Base-by-base conservation (phyloP, 1,139 yeast species). In the Kodamaea alishanica region DNA sequence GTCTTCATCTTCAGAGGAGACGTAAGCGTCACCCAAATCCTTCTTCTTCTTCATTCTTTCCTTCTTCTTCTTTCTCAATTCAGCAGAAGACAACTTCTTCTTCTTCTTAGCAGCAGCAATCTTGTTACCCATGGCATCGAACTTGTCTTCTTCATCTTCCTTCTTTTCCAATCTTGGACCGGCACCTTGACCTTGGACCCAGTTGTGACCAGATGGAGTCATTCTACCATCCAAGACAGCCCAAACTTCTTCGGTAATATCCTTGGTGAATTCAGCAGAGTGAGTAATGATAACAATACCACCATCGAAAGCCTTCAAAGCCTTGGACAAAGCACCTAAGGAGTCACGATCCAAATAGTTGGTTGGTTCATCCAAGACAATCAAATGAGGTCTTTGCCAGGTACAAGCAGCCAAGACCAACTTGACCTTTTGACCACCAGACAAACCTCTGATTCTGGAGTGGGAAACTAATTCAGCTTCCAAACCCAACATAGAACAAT, bases 1-100 rank as follows among this genome's bases (percentile, higher is more conserved):
- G 45, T 60, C 66, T 45, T 90, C 97, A 42, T 84, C 95, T 61
- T 89, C 97, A 54, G 95, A 85, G 55, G 97, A 90, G 57, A 89
- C 96, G 70, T 92, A 92, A 70, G 95, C 97, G 67, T 92, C 98
- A 81, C 97, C 97, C 70, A 89, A 75, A 73, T 85, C 96, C 95
- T 92, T 92, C 97, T 92, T 92, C 94, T 90, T 92, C 87, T 86
- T 88, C 97, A 92, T 90, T 84, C 98, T 89, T 79, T 92, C 98
- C 96, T 92, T 92, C 97, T 92, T 92, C 96, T 92, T 92, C 96
- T 92, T 92, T 83, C 98, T 87, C 72, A 92, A 81, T 76, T 92
- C 98, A 56, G 98, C 97, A 66, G 97, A 90, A 56, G 97, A 85
- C 69, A 92, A 81, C 86, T 90, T 92, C 75, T 80, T 80, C 84